Conservation (phyloP, 2,329 filamentous ascomycete genomes). For the Aspergillus sp. region DNA sequence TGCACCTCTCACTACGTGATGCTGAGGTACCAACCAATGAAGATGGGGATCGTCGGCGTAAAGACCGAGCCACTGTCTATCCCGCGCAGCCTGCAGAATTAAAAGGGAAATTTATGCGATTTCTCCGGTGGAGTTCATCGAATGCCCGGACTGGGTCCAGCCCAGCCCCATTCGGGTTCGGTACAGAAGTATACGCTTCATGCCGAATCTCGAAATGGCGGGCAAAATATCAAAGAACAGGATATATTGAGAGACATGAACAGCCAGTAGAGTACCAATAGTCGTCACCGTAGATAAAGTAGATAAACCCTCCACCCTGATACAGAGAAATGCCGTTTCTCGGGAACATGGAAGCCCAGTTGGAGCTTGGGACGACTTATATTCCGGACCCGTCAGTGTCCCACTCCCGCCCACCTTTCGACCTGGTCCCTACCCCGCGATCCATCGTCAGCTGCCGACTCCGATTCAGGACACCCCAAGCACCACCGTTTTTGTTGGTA, state of each 20-base stretch:
- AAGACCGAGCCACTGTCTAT: background rate
- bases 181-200: background rate
- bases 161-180: background rate
- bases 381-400: background rate
- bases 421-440: background rate
- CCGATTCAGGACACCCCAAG: background rate
- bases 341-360: background rate
- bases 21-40: background rate
- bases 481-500: background rate
- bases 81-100: background rate
- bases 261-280: background rate
- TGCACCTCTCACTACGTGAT: background rate
- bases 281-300: too few species aligned
- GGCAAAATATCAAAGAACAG: background rate
- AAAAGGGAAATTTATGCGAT: conserved; percentile 6
- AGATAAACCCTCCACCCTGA: too few species aligned
- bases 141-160: background rate
- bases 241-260: background rate
- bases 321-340: background rate
- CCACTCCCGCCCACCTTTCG: background rate
- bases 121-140: background rate
- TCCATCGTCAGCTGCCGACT: background rate
- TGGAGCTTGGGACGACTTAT: background rate
- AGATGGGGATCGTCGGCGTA: background rate
- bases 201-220: background rate